phyloP scores from a whole-genome alignment of 768 basidiomycete species.

The Coprinopsis strossmayeri region DNA sequence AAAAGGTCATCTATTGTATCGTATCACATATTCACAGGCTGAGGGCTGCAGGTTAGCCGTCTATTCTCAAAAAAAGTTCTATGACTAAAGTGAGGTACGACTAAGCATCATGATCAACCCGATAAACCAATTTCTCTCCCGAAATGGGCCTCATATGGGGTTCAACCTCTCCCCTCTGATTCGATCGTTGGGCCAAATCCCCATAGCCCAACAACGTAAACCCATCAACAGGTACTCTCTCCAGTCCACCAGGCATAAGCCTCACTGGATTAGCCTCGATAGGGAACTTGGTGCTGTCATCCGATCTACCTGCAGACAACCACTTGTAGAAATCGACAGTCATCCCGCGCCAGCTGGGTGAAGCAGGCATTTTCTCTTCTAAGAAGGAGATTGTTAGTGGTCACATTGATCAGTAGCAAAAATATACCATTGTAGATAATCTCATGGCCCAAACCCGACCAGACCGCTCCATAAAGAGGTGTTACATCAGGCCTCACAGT shows the following conservation, averaged over 20 bases:
- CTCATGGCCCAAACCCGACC: slow-evolving; percentile 27
- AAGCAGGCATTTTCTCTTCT: too few relatives aligned
- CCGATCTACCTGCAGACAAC: slow-evolving; percentile 17
- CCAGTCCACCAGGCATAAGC: slow-evolving; percentile 26
- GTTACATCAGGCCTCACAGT: slow-evolving; percentile 19
- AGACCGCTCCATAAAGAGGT: slow-evolving; percentile 25
- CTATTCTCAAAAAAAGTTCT: too few relatives aligned
- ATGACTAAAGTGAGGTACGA: too few relatives aligned
- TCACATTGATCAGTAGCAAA: slow-evolving; percentile 1
- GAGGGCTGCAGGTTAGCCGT: too few relatives aligned
- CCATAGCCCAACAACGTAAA: slow-evolving; percentile 24
- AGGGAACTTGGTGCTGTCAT: slow-evolving; percentile 17
- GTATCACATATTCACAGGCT: too few relatives aligned
- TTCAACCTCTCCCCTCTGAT: slow-evolving; percentile 5
- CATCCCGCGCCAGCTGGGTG: slow-evolving; percentile 20
- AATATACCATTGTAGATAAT: slow-evolving; percentile 22
- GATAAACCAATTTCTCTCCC: slow-evolving; percentile 14
- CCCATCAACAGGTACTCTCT: slow-evolving; percentile 19
- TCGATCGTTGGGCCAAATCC: slow-evolving; percentile 17
- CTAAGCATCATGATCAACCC: not conserved
- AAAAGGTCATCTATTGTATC: too few relatives aligned
- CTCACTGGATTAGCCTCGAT: slow-evolving; percentile 22
- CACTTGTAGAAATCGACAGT: slow-evolving; percentile 26
- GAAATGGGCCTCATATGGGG: slow-evolving; percentile 23
- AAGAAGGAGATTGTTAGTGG: not conserved